phyloP scores from a whole-genome alignment of 2,329 filamentous ascomycete genomes.

The Waltergamsia citrina region DNA sequence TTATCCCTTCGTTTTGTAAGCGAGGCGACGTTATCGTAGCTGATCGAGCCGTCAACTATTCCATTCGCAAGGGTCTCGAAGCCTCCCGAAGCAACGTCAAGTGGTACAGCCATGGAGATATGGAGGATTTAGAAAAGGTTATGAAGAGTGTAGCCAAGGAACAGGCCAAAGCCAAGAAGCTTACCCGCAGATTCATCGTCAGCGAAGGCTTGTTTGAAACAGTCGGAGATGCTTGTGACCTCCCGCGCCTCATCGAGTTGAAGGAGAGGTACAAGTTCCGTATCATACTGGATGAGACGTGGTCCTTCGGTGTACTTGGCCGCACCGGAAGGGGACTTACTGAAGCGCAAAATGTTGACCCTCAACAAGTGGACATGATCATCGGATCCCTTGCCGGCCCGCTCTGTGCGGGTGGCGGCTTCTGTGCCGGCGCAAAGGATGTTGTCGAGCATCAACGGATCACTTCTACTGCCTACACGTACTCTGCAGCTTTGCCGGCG shows the following conservation, averaged over 20 bases:
- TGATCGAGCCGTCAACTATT: conserved; percentile 86
- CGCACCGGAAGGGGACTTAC: conserved; percentile 86
- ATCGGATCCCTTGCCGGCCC: conserved; percentile 85
- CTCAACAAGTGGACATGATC: conserved; percentile 92
- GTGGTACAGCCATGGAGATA: conserved; percentile 95
- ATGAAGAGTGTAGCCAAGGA: conserved; percentile 81
- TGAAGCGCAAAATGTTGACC: conserved; percentile 93
- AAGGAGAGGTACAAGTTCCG: conserved; percentile 98
- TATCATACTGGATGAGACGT: conserved; percentile 93
- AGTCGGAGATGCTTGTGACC: conserved; percentile 71
- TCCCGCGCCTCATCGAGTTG: conserved; percentile 85
- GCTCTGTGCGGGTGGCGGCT: conserved; percentile 86
- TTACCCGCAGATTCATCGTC: conserved; percentile 91
- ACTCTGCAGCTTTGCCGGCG: conserved; percentile 87
- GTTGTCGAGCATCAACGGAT: conserved; percentile 96
- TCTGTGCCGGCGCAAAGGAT: conserved; percentile 85
- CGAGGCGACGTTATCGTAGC: conserved; percentile 95
- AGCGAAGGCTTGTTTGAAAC: conserved; percentile 93
- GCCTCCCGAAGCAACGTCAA: conserved; percentile 82
- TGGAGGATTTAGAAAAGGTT: conserved; percentile 83
- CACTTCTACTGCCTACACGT: conserved; percentile 85
- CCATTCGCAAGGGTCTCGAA: conserved; percentile 89
- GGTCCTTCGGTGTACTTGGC: conserved; percentile 92
- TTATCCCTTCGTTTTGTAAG: conserved; percentile 95
- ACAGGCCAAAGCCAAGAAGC: conserved; percentile 71